Conservation (phyloP, 805 yeast species). For the Metschnikowia anglica region DNA sequence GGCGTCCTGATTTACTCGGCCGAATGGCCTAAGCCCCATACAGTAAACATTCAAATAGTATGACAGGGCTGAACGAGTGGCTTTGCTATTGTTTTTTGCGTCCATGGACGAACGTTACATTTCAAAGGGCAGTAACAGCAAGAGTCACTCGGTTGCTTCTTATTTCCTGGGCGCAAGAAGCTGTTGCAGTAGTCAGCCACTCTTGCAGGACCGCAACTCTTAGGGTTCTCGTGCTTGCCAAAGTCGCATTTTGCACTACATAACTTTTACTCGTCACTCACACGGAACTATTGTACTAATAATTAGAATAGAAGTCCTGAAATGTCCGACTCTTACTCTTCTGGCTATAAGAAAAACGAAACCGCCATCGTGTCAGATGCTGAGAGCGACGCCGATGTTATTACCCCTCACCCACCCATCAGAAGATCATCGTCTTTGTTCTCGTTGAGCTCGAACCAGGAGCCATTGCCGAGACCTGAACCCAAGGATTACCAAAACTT, state of each 20-base stretch:
- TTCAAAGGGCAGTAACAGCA: background rate
- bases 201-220: constrained; percentile 12
- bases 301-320: background rate
- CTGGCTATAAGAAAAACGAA: constrained; percentile 30
- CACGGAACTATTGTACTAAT: background rate
- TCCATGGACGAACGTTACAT: background rate
- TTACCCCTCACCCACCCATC: constrained; percentile 31
- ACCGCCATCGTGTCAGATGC: constrained; percentile 39
- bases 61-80: no score
- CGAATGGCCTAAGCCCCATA: no score
- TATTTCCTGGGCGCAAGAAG: background rate
- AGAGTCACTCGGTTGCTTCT: background rate
- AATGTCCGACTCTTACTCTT: constrained; percentile 14
- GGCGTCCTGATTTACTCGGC: no score
- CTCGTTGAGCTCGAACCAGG: constrained; percentile 51
- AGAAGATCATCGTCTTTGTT: constrained; percentile 55
- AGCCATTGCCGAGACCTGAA: constrained; percentile 74
- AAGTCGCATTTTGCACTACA: constrained; percentile 9
- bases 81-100: no score
- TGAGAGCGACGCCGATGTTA: constrained; percentile 31
- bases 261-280: background rate
- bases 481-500: constrained; percentile 75
- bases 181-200: background rate
- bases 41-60: no score
- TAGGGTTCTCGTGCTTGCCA: constrained; percentile 3